phyloP scores from a whole-genome alignment of 345 rosid genomes.

The Sisymbrium irio region DNA sequence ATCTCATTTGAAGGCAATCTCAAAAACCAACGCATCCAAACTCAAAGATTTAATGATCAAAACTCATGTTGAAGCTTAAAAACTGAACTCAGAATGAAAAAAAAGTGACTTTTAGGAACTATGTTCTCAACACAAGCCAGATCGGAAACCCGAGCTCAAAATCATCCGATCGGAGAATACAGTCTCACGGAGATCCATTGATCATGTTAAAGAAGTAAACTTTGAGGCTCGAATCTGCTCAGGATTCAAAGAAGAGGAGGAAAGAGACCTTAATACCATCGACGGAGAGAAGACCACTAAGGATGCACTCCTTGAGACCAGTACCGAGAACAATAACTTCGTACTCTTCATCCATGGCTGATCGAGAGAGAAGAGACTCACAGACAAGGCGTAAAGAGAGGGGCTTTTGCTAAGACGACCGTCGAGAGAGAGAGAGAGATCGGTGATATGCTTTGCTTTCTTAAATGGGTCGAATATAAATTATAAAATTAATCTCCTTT shows the following conservation, averaged over 20 bases:
- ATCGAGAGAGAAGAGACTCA: conserved; percentile 1
- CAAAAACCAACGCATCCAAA: no score
- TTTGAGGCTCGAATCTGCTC: not conserved
- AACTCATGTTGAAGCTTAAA: not conserved
- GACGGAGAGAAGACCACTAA: conserved; percentile 98
- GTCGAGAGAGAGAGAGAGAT: conserved; percentile 20
- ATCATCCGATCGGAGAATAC: not conserved
- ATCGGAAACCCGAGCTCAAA: conserved; percentile 1
- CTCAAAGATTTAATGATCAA: not conserved
- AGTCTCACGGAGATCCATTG: conserved; percentile 18
- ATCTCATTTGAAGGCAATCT: no score
- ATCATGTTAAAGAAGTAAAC: not conserved
- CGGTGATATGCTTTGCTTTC: conserved; percentile 23
- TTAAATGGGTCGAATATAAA: not conserved
- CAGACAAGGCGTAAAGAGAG: not conserved
- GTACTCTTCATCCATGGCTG: conserved; percentile 87
- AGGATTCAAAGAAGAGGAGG: not conserved
- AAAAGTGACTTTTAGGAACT: no score
- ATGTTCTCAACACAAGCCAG: not conserved
- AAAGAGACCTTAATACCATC: conserved; percentile 83
- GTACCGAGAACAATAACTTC: conserved; percentile 92
- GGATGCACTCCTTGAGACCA: conserved; percentile 99
- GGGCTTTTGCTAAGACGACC: conserved; percentile 5
- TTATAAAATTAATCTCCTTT: not conserved
- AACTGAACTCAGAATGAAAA: no score